These are phyloP conservation scores for Pseudogymnoascus sp. DNA, from an alignment of 2,329 filamentous ascomycete species.

Conservation along the genomic window DNA sequence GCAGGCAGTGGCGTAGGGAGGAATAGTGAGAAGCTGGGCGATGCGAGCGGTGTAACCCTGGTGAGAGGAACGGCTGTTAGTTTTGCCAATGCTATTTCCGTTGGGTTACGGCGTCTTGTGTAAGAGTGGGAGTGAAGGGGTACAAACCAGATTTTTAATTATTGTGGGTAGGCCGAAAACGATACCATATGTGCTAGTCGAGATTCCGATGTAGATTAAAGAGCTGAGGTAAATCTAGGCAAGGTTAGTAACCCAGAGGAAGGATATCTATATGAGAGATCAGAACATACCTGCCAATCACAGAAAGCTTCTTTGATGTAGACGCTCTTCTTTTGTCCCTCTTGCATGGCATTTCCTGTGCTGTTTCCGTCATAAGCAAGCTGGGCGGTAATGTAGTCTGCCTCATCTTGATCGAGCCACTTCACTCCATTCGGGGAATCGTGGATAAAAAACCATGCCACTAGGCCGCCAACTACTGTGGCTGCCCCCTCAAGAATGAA, in stretches of 20 bases:
- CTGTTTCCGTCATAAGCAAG: background rate
- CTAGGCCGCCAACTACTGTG: constrained; percentile 35
- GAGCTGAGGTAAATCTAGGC: constrained; percentile 34
- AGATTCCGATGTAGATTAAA: constrained; percentile 17
- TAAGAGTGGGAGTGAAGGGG: background rate
- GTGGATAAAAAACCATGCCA: constrained; percentile 33
- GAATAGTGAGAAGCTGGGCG: constrained; percentile 37
- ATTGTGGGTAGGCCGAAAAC: constrained; percentile 34
- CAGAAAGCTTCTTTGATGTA: constrained; percentile 14
- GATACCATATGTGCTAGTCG: constrained; percentile 17
- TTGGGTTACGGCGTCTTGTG: background rate
- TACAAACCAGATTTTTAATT: constrained; percentile 32
- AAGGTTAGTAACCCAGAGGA: constrained; percentile 23
- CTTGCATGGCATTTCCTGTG: background rate
- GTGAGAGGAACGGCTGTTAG: constrained; percentile 12
- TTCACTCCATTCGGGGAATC: background rate
- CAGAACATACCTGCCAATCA: constrained; percentile 9
- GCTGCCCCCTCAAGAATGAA: constrained; percentile 46
- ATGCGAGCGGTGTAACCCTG: constrained; percentile 30
- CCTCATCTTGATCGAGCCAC: background rate
- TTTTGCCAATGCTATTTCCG: constrained; percentile 35
- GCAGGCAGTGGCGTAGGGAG: constrained; percentile 56
- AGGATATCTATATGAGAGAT: background rate
- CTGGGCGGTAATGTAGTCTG: background rate
- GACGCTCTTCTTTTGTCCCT: background rate